These are phyloP conservation scores for Colletotrichum camelliae DNA, from an alignment of 2,329 filamentous ascomycete genomes.

Conservation along the genomic window DNA sequence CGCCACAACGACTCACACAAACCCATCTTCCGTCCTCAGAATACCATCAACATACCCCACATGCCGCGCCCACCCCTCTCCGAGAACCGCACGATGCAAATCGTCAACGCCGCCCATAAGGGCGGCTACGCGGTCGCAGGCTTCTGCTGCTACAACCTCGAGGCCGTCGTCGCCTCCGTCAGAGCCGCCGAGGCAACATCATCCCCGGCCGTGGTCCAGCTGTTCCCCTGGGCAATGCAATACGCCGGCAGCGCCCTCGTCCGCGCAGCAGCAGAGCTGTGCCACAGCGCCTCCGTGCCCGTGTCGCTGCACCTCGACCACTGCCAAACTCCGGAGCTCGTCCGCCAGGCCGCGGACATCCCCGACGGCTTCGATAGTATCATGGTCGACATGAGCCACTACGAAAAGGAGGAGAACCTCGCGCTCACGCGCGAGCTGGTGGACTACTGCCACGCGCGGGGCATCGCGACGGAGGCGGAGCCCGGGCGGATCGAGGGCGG, in stretches of 20 bases:
- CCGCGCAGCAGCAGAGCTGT: constrained; percentile 59
- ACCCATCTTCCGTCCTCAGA: neutral
- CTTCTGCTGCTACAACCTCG: constrained; percentile 66
- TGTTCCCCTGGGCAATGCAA: constrained; percentile 75
- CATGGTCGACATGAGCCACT: constrained; percentile 81
- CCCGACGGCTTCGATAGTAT: constrained; percentile 68
- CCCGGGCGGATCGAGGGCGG: constrained; percentile 68
- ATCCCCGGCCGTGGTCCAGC: constrained; percentile 70
- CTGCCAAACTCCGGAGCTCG: constrained; percentile 62
- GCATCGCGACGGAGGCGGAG: constrained; percentile 73
- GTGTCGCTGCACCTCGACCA: constrained; percentile 72
- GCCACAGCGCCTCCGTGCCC: constrained; percentile 61
- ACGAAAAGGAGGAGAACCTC: constrained; percentile 74
- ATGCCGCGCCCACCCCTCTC: neutral
- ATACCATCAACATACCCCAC: neutral
- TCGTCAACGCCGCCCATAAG: constrained; percentile 57
- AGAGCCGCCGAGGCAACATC: constrained; percentile 70
- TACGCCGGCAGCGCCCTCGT: constrained; percentile 62
- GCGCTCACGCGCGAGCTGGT: constrained; percentile 65
- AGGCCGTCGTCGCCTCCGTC: constrained; percentile 71
- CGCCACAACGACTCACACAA: neutral
- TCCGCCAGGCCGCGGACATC: constrained; percentile 59
- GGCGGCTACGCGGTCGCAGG: constrained; percentile 60
- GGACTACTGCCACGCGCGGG: constrained; percentile 63
- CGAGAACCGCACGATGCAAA: constrained; percentile 31